Percentiles rank a stretch among this genome's conserved stretches.
These are phyloP conservation scores for Linnemannia schmuckeri DNA, from an alignment of 192 early-diverging fungal species.

Conservation along the genomic window DNA sequence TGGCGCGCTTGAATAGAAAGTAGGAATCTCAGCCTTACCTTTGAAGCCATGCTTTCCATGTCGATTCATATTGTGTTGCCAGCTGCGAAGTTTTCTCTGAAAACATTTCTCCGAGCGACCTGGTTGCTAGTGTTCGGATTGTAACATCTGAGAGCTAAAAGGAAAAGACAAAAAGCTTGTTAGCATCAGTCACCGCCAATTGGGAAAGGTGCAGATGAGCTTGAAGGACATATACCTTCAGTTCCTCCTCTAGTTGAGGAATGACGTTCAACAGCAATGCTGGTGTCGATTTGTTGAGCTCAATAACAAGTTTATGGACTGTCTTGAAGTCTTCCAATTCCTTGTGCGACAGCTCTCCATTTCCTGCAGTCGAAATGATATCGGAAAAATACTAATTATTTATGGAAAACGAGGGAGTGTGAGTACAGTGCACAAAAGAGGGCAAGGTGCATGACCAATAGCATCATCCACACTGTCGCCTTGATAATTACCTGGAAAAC, in stretches of 20 bases:
- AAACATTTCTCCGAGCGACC: conserved; percentile 92
- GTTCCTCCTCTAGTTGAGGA: conserved; percentile 94
- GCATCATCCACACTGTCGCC: no score
- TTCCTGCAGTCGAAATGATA: conserved; percentile 71
- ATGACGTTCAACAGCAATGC: conserved; percentile 89
- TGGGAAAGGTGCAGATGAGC: background rate
- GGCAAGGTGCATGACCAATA: background rate
- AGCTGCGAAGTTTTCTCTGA: conserved; percentile 78
- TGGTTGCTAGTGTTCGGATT: conserved; percentile 81
- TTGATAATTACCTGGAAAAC: conserved; percentile 79
- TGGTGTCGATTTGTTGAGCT: conserved; percentile 82
- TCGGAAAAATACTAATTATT: conserved; percentile 86
- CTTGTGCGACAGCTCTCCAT: conserved; percentile 58
- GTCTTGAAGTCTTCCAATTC: conserved; percentile 70
- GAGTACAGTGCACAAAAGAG: background rate
- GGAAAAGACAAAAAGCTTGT: background rate
- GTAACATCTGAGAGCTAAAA: conserved; percentile 77
- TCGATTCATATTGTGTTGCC: conserved; percentile 78
- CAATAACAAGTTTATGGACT: conserved; percentile 85
- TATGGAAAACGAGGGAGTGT: background rate
- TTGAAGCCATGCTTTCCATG: conserved; percentile 89
- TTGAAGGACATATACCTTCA: conserved; percentile 64
- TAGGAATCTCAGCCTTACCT: conserved; percentile 59
- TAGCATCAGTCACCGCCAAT: background rate
- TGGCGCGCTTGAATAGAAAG: background rate